Percentiles rank a stretch among this genome's conserved stretches.
Evolutionary conservation across 208 protist genomes (phyloP).

Genomic region (Angomonas ambiguus): DNA sequence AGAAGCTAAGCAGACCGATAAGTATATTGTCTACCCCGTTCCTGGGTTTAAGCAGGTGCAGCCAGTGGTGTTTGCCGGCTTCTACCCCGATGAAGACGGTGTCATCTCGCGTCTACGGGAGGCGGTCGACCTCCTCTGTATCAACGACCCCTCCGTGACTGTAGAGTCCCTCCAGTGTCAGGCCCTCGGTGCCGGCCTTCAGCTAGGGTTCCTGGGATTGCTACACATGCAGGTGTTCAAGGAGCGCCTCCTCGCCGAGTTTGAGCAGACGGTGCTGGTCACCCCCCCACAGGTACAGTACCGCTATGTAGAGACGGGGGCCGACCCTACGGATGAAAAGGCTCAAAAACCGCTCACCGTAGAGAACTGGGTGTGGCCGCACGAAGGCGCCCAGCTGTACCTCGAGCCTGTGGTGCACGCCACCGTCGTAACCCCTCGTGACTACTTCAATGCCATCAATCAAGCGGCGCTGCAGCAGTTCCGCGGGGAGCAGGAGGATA

Average conservation of each 20-base stretch:
- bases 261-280: constrained; percentile 88
- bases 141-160: constrained; percentile 94
- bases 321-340: constrained; percentile 19
- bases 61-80: constrained; percentile 95
- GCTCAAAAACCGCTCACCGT: constrained; percentile 51
- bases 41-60: constrained; percentile 73
- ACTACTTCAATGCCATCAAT: constrained; percentile 88
- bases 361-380: constrained; percentile 78
- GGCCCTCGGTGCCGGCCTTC: constrained; percentile 90
- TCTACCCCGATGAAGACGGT: constrained; percentile 92
- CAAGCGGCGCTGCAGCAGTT: constrained; percentile 53
- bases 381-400: constrained; percentile 78
- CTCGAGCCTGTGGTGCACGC: constrained; percentile 90
- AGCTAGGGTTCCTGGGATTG: constrained; percentile 97
- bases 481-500: constrained; percentile 68
- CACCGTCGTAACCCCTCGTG: constrained; percentile 85
- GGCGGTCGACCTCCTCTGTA: constrained; percentile 87
- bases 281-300: constrained; percentile 94
- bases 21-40: constrained; percentile 24
- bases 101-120: constrained; percentile 85
- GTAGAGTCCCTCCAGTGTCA: constrained; percentile 76
- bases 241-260: constrained; percentile 93
- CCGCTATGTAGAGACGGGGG: constrained; percentile 46
- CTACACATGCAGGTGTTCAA: constrained; percentile 98
- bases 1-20: background rate